Evolutionary conservation across 768 basidiomycete genomes (phyloP).

Genomic region (Pulveroboletus sp.): DNA sequence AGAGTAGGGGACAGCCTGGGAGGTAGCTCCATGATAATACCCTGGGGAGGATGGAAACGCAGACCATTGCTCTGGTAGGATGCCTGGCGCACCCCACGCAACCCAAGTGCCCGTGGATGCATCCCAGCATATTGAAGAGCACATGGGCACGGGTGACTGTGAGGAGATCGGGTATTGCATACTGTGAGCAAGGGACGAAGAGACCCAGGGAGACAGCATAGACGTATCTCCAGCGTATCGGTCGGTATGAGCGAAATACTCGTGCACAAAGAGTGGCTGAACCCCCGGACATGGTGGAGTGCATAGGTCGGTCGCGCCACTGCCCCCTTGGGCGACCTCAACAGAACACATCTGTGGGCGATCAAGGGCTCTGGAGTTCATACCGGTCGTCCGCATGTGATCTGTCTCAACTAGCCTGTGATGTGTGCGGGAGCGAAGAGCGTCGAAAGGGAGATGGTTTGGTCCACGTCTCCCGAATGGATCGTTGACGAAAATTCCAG

Average conservation of each 20-base stretch:
- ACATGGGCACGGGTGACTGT: constrained; percentile 28
- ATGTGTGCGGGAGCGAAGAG: constrained; percentile 25
- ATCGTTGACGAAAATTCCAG: constrained; percentile 11
- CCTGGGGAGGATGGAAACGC: constrained; percentile 22
- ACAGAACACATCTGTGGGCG: constrained; percentile 20
- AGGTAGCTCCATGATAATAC: constrained; percentile 24
- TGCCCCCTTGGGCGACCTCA: constrained; percentile 15
- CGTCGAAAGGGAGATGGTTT: constrained; percentile 39
- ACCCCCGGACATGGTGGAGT: constrained; percentile 13
- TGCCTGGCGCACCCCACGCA: constrained; percentile 25
- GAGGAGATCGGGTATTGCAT: constrained; percentile 28
- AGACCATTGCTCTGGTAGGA: constrained; percentile 28
- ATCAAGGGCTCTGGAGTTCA: constrained; percentile 19
- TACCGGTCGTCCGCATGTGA: constrained; percentile 16
- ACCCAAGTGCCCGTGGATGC: constrained; percentile 27
- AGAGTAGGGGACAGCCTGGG: constrained; percentile 24
- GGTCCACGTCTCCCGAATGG: constrained; percentile 32
- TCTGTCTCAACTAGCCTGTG: constrained; percentile 25
- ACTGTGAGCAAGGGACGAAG: constrained; percentile 24
- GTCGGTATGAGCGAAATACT: constrained; percentile 28
- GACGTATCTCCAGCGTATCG: constrained; percentile 17
- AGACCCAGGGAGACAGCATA: constrained; percentile 25
- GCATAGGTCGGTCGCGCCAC: constrained; percentile 26
- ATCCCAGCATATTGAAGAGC: constrained; percentile 29
- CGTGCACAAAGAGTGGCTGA: constrained; percentile 23